A percentile compares a stretch with the other conserved stretches of the same genome.
These are phyloP conservation scores for Hypoxylon crocopeplum DNA, from an alignment of 495 filamentous ascomycete species.

Conservation along the genomic window DNA sequence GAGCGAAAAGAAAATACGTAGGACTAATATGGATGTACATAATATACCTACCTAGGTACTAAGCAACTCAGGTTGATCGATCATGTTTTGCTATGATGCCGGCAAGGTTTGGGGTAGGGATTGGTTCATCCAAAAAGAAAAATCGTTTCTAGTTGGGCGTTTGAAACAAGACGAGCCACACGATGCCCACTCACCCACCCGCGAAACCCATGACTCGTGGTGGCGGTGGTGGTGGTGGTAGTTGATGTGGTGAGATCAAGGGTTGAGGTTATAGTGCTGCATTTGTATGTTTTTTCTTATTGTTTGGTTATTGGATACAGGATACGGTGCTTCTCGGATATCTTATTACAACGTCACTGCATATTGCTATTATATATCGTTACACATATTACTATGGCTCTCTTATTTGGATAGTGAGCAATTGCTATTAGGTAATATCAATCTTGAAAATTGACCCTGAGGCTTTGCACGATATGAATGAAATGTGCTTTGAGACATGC, in stretches of 20 bases:
- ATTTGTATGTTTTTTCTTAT: constrained; percentile 22
- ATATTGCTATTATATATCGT: constrained; percentile 22
- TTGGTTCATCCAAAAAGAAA: constrained; percentile 19
- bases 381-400: constrained; percentile 1
- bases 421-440: constrained; percentile 29
- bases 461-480: background rate
- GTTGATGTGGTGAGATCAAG: background rate
- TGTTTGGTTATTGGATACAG: constrained; percentile 17
- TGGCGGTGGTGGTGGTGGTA: background rate
- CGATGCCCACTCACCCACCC: background rate
- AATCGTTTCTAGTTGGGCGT: constrained; percentile 19
- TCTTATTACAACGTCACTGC: constrained; percentile 19
- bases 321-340: constrained; percentile 19
- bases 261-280: constrained; percentile 6
- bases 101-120: constrained; percentile 14
- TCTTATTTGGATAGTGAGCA: constrained; percentile 6
- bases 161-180: constrained; percentile 2
- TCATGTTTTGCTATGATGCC: constrained; percentile 32
- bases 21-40: constrained; percentile 35
- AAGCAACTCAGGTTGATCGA: constrained; percentile 28
- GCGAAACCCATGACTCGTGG: background rate
- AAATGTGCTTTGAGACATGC: too few relatives aligned
- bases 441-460: background rate
- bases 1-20: background rate
- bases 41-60: too few relatives aligned